Conservation (phyloP, 371 early-diverging fungal genomes). For the Capillidium heterosporum region DNA sequence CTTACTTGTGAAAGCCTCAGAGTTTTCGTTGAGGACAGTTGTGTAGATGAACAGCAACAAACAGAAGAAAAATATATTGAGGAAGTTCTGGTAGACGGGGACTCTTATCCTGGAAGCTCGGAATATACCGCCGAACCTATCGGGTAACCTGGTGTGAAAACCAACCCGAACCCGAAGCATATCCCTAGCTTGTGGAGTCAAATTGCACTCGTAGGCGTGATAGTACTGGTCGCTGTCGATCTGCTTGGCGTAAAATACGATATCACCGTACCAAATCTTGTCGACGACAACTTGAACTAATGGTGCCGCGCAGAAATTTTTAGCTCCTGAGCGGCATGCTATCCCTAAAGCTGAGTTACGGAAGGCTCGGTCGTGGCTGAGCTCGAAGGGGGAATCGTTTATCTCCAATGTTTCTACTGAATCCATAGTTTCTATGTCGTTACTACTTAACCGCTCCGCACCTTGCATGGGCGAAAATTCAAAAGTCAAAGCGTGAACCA, state of each 20-base stretch:
- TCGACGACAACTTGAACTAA: neutral
- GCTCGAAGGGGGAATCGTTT: neutral
- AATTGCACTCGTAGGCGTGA: neutral
- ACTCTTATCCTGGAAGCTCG: constrained; percentile 3
- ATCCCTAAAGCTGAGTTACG: neutral
- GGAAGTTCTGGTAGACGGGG: constrained; percentile 1
- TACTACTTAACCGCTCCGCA: neutral
- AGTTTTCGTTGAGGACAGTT: neutral
- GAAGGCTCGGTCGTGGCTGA: neutral
- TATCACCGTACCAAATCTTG: constrained; percentile 4
- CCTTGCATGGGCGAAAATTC: constrained; percentile 6
- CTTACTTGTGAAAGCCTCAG: neutral
- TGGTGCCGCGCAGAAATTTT: neutral
- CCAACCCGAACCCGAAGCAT: neutral
- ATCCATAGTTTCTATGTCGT: neutral
- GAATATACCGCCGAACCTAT: constrained; percentile 3
- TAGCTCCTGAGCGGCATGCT: neutral
- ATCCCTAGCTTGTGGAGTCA: neutral
- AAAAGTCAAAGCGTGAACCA: constrained; percentile 1
- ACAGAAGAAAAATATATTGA: constrained; percentile 1
- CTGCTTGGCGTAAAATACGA: constrained; percentile 3
- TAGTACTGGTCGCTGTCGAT: neutral
- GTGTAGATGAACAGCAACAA: neutral
- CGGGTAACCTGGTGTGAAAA: neutral
- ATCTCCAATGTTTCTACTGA: neutral